Conservation (phyloP, 2,329 filamentous ascomycete species). For the Chaetoscypha palmicola region DNA sequence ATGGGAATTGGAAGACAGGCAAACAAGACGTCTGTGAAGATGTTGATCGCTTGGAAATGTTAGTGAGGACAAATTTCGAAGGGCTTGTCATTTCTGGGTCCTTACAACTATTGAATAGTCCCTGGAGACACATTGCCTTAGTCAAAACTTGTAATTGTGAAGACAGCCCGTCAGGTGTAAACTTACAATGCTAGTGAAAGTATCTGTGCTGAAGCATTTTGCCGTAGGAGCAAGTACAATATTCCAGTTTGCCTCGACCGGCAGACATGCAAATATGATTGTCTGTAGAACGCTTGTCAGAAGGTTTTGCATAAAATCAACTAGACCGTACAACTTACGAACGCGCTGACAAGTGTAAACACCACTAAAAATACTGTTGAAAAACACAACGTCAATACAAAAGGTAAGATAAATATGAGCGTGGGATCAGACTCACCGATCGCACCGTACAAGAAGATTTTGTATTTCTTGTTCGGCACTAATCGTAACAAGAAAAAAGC, state of each 20-base stretch:
- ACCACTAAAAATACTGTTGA: constrained; percentile 35
- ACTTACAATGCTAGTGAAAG: constrained; percentile 36
- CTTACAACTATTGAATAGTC: constrained; percentile 40
- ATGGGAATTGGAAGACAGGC: constrained; percentile 37
- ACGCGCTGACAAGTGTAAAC: constrained; percentile 37
- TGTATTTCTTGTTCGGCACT: constrained; percentile 34
- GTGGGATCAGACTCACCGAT: constrained; percentile 35
- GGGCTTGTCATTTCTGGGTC: neutral
- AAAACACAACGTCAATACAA: no score
- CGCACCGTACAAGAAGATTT: constrained; percentile 35
- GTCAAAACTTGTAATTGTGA: neutral
- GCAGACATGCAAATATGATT: constrained; percentile 41
- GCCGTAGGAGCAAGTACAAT: constrained; percentile 29
- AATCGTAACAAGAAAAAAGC: constrained; percentile 40
- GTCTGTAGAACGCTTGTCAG: no score
- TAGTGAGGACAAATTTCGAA: neutral
- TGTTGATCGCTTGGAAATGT: constrained; percentile 16
- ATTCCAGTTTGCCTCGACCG: constrained; percentile 40
- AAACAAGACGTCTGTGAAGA: constrained; percentile 28
- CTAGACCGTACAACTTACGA: constrained; percentile 23
- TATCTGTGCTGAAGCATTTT: constrained; percentile 36
- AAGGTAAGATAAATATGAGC: no score
- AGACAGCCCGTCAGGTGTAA: neutral
- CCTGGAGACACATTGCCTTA: constrained; percentile 1
- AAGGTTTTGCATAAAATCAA: no score